phyloP scores from a whole-genome alignment of 2,329 filamentous ascomycete species.

The Pseudogymnoascus sp. region DNA sequence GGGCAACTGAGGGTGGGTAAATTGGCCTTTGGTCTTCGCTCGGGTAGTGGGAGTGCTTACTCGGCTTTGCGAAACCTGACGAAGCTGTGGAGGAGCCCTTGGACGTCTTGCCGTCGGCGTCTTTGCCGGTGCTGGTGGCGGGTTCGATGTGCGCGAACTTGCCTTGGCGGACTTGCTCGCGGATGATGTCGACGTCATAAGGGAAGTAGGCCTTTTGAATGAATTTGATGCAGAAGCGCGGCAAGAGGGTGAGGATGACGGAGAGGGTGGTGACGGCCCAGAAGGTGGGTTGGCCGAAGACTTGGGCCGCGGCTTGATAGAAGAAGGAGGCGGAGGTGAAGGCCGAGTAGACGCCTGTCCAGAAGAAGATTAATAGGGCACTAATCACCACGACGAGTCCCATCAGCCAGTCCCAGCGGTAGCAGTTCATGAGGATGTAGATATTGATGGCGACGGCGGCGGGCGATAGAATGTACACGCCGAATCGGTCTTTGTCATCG shows the following conservation, averaged over 20 bases:
- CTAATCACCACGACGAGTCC: slow-evolving; percentile 73
- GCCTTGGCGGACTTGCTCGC: slow-evolving; percentile 79
- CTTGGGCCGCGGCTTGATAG: slow-evolving; percentile 68
- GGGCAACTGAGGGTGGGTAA: slow-evolving; percentile 84
- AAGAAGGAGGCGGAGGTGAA: slow-evolving; percentile 49
- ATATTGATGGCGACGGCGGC: slow-evolving; percentile 83
- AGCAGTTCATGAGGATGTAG: slow-evolving; percentile 93
- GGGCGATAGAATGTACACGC: slow-evolving; percentile 76
- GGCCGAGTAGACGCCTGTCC: slow-evolving; percentile 75
- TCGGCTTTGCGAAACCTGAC: slow-evolving; percentile 43
- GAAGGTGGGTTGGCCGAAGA: slow-evolving; percentile 75
- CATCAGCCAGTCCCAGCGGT: slow-evolving; percentile 97
- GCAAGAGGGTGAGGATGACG: slow-evolving; percentile 73
- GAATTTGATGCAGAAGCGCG: slow-evolving; percentile 77
- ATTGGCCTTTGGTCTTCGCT: slow-evolving; percentile 85
- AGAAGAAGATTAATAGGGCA: slow-evolving; percentile 83
- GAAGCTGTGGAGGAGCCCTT: slow-evolving; percentile 45
- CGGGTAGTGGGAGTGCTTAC: slow-evolving; percentile 47
- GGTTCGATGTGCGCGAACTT: slow-evolving; percentile 64
- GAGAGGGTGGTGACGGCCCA: slow-evolving; percentile 79
- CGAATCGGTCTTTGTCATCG: slow-evolving; percentile 73
- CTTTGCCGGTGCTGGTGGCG: neutral
- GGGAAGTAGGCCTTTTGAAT: slow-evolving; percentile 92
- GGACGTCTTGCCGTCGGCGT: slow-evolving; percentile 28
- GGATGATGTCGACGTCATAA: slow-evolving; percentile 88